Base-by-base conservation (phyloP, 331 rosid genomes). In the Spiraea crenata region DNA sequence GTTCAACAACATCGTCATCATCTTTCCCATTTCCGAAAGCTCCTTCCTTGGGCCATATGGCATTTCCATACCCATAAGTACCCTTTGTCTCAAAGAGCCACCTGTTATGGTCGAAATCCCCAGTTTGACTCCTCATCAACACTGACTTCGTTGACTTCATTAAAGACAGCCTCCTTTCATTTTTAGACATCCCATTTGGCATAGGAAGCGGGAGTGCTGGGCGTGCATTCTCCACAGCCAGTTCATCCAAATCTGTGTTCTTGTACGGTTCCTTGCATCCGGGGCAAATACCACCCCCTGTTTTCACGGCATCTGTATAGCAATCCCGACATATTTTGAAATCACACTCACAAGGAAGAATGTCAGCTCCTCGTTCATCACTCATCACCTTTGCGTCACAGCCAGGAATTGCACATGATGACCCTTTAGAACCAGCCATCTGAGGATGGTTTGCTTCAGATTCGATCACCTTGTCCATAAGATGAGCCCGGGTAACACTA, bases 11-110 rank as follows among this genome's bases (percentile, higher is more conserved):
- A 80, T 81, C 85, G 15, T 81, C 93, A 56, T 86, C 93, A 56
- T 86, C 78, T 69, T 62, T 76, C 19, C 80, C 88, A 62, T 72
- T 75, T 20, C 78, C 89, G 50, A 72, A 72, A 61, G 79, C 82
- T 8, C 87, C 57, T 41, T 81, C 95, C 72, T 81, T 88, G 4
- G 96, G 92, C 95, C 96, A 84, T 83, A 88, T 86, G 71, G 92
- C 96, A 76, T 82, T 90, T 35, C 96, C 96, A 81, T 84, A 88
- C 31, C 96, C 96, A 65, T 90, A 90, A 50, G 85, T 88, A 56
- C 89, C 93, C 66, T 90, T 82, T 9, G 90, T 82, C 67, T 86
- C 95, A 78, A 77, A 84, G 67, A 88, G 55, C 96, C 96, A 90
- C 16, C 78, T 74, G 45, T 80, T 77, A 67, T 86, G 85, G 78